Conservation (phyloP, 2,329 filamentous ascomycete species). For the Ophiostoma sp. region DNA sequence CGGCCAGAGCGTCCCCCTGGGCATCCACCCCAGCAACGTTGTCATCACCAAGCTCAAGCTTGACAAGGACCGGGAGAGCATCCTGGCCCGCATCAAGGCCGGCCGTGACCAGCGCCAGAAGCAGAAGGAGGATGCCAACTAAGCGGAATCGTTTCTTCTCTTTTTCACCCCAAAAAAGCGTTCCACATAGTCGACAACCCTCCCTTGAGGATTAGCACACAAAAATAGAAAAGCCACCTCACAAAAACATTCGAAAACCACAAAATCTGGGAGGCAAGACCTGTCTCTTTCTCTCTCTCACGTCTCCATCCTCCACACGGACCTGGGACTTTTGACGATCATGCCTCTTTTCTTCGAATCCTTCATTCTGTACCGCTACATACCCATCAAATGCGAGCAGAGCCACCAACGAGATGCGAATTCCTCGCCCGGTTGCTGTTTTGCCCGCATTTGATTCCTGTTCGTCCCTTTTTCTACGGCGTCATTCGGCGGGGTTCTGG, state of each 20-base stretch:
- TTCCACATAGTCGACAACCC: not conserved
- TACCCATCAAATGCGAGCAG: slow-evolving; percentile 5
- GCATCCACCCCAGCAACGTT: slow-evolving; percentile 94
- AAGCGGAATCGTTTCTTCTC: slow-evolving; percentile 34
- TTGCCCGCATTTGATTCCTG: slow-evolving; percentile 6
- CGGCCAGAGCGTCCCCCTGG: slow-evolving; percentile 91
- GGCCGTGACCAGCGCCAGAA: slow-evolving; percentile 76
- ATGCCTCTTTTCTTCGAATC: slow-evolving; percentile 12
- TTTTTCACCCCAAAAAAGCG: not conserved
- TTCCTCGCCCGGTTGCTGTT: not conserved
- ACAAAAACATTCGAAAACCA: slow-evolving; percentile 21
- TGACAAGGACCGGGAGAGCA: slow-evolving; percentile 89
- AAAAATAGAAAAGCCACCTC: slow-evolving; percentile 15
- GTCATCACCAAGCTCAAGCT: slow-evolving; percentile 99
- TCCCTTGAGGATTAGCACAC: not conserved
- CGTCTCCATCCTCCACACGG: not conserved
- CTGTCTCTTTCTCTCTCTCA: not conserved
- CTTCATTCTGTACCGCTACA: slow-evolving; percentile 22
- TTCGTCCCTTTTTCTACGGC: slow-evolving; percentile 26
- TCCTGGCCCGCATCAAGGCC: slow-evolving; percentile 79
- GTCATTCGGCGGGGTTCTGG: slow-evolving; percentile 27
- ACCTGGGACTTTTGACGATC: not conserved
- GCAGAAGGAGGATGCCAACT: slow-evolving; percentile 62
- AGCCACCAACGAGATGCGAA: slow-evolving; percentile 16
- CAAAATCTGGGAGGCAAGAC: not conserved